Base-by-base conservation (phyloP, 2,329 filamentous ascomycete species). In the Sphaerulina musiva region DNA sequence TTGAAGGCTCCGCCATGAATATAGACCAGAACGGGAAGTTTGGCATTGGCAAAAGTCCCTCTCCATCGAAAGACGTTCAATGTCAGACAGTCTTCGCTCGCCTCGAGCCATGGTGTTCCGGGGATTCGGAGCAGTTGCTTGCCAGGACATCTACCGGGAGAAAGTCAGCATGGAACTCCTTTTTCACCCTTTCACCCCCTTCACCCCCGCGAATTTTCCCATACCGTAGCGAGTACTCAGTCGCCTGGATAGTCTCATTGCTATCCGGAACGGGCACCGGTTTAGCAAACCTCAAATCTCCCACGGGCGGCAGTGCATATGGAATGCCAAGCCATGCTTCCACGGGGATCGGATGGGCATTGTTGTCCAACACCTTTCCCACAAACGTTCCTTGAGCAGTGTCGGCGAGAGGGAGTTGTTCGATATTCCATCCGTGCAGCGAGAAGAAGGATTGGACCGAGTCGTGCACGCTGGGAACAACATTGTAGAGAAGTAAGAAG, bases 1-100 rank as follows among this genome's bases (percentile, higher is more conserved):
- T 64, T 64, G 71, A 85, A 86, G 5, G 74, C 78, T 2, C 83
- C 83, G 43, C 83, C 83, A 64, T 85, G 82, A 32, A 86, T 69
- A 63, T 83, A 84, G 1, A 85, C 72, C 12, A 74, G 74, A 3
- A 83, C 78, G 0, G 80, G 80, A 0, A 84, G 71, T 34, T 69
- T 73, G 9, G 67, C 63, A 3, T 71, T 39, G 9, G 78, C 51
- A 53, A 62, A 62, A 14, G 58, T 59, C 7, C 58, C 58, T 54
- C 58, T 43, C 60, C 60, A 79, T 2, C 80, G 74, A 38, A 84
- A 72, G 8, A 85, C 73, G 59, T 83, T 84, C 54, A 84, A 68
- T 26, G 78, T 81, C 4, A 84, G 71, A 54, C 82, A 84, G 57
- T 83, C 77, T 62, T 84, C 81, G 38, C 54, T 55, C 32, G 60